Percentiles rank a stretch among this genome's conserved stretches.
phyloP scores from a whole-genome alignment of 768 basidiomycete species.

The Crepidotus variabilis region DNA sequence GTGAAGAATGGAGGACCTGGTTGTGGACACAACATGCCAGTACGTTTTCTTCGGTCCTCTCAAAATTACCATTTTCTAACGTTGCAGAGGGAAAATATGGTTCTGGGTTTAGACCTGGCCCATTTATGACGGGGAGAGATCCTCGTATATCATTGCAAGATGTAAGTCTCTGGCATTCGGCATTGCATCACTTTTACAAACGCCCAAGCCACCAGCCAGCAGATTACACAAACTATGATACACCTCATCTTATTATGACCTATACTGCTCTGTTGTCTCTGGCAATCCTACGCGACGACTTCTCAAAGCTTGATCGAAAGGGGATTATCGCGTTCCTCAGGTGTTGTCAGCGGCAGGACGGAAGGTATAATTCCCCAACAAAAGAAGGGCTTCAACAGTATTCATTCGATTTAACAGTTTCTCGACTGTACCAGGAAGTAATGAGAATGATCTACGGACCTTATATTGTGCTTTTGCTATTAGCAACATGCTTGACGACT shows the following conservation, averaged over 20 bases:
- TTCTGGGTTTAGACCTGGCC: constrained; percentile 71
- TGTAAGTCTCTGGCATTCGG: constrained; percentile 4
- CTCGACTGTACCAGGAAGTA: constrained; percentile 60
- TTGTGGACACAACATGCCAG: constrained; percentile 85
- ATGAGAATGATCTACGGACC: constrained; percentile 79
- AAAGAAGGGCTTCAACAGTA: background rate
- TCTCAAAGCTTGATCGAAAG: constrained; percentile 60
- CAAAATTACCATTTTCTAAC: background rate
- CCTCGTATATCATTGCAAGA: constrained; percentile 7
- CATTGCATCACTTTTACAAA: constrained; percentile 2
- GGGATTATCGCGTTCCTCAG: constrained; percentile 67
- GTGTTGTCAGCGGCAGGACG: constrained; percentile 74
- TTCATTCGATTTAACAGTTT: constrained; percentile 43
- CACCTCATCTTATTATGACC: constrained; percentile 88
- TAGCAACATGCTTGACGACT: constrained; percentile 73
- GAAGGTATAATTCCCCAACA: constrained; percentile 52
- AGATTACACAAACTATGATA: constrained; percentile 49
- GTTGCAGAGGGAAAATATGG: constrained; percentile 51
- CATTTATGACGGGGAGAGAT: constrained; percentile 52
- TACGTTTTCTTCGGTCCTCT: constrained; percentile 9
- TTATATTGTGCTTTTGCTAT: constrained; percentile 87
- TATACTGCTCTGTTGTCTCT: constrained; percentile 87
- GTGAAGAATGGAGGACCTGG: constrained; percentile 73
- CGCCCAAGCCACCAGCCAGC: constrained; percentile 18
- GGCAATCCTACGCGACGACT: constrained; percentile 84